Conservation (phyloP, 371 early-diverging fungal species). For the Chytridium lagenaria region DNA sequence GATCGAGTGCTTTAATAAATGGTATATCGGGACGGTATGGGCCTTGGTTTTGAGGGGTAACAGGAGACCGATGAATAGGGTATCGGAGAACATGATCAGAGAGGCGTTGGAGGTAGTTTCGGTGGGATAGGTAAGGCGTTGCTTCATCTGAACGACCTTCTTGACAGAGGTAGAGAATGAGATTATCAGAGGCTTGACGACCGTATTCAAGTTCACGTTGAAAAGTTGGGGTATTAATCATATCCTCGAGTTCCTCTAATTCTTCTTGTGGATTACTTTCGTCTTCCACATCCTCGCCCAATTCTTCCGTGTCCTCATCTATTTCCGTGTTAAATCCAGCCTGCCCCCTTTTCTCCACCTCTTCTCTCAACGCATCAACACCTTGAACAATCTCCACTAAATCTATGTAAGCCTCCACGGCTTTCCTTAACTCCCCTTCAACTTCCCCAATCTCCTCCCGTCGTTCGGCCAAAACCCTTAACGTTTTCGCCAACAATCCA, state of each 20-base stretch:
- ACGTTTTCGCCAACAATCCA: not conserved
- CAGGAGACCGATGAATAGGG: not conserved
- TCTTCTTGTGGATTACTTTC: not conserved
- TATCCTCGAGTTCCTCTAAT: not conserved
- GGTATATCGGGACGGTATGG: slow-evolving; percentile 23
- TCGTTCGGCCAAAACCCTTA: not conserved
- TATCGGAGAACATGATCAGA: slow-evolving; percentile 26
- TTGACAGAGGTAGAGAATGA: slow-evolving; percentile 30
- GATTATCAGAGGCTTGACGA: slow-evolving; percentile 7
- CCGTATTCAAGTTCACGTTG: not conserved
- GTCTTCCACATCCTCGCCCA: slow-evolving; percentile 17
- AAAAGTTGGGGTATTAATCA: not conserved
- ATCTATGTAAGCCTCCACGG: too few relatives aligned
- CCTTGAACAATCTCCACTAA: not conserved
- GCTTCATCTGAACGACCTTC: slow-evolving; percentile 24
- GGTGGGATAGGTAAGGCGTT: not conserved
- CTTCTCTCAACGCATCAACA: not conserved
- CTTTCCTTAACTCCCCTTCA: slow-evolving; percentile 10
- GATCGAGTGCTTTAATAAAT: slow-evolving; percentile 35
- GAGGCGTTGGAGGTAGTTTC: slow-evolving; percentile 27
- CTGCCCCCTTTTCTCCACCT: not conserved
- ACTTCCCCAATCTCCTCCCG: slow-evolving; percentile 1
- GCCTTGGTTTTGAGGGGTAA: not conserved
- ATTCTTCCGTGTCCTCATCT: slow-evolving; percentile 5
- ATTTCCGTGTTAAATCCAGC: not conserved